Evolutionary conservation across 345 rosid genomes (phyloP), one percentile per base, ranked within the genome.

Genomic region (Arabidopsis arenosa): DNA sequence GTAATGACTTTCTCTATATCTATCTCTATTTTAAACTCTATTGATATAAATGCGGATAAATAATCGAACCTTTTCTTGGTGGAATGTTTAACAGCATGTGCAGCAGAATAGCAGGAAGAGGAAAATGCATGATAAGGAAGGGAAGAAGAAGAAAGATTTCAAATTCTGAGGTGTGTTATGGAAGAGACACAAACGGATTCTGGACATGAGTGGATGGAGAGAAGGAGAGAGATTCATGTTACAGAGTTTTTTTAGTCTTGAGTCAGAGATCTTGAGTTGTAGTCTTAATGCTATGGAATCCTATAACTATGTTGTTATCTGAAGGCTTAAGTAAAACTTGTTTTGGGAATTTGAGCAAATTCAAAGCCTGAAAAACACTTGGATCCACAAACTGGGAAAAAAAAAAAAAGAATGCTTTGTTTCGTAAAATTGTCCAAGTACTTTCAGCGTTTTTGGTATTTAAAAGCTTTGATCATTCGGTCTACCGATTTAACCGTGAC

Each of bases 141-240:
- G 97, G 47, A 95, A 95, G 81, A 88, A 93, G 0, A 95, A 95
- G 93, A 95, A 90, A 73, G 98, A 93, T 80, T 95, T 93, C 85
- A 68, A 45, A 47, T 63, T 52, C 60, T 57, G 40, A 73, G 73
- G 10, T 17, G 26, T 23, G 32, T 28, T 28, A 5, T 67, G 67
- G 58, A 73, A 14, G 47, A 6, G 17, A 5, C 59, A 35, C 44
- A 1, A 18, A 35, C 9, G 63, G 62, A 18, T 68, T 54, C 15
- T 47, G 28, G 32, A 68, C 43, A 30, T 58, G 30, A 5, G 21
- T 18, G 21, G 21, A 18, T 18, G 21, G 56, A 21, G 36, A n/a
- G 32, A 14, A 33, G 14, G 58, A 41, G 63, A 53, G 64, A 21
- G 64, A 66, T 45, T 66, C 51, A 26, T 66, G 65, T 36, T 36